These are phyloP conservation scores for Neocucurbitaria cava DNA, from an alignment of 2,329 filamentous ascomycete species.

Conservation along the genomic window DNA sequence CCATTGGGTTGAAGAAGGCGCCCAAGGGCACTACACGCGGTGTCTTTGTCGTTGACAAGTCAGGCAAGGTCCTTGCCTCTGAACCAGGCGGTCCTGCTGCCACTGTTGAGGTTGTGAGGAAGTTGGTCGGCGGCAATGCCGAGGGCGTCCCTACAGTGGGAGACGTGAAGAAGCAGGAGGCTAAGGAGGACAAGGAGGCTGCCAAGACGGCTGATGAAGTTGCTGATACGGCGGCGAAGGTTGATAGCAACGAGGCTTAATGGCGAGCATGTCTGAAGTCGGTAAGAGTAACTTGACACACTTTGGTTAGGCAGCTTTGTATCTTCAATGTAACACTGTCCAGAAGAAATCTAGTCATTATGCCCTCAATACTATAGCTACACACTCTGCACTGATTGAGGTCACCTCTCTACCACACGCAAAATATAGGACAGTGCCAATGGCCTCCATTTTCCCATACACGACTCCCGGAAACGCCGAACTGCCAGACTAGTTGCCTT, in stretches of 20 bases:
- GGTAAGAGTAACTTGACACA: too few relatives aligned
- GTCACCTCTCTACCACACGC: too few relatives aligned
- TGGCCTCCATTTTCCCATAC: too few relatives aligned
- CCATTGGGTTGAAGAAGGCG: slow-evolving; percentile 88
- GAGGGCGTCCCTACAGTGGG: slow-evolving; percentile 31
- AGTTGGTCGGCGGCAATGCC: slow-evolving; percentile 58
- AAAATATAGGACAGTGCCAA: too few relatives aligned
- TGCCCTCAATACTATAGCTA: too few relatives aligned
- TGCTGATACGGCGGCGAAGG: slow-evolving; percentile 54
- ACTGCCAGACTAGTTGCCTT: too few relatives aligned
- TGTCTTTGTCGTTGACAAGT: slow-evolving; percentile 85
- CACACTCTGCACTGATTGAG: too few relatives aligned
- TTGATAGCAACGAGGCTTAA: slow-evolving; percentile 37
- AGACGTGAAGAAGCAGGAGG: slow-evolving; percentile 46
- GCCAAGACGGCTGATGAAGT: slow-evolving; percentile 54
- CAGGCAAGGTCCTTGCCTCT: slow-evolving; percentile 77
- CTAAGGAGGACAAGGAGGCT: slow-evolving; percentile 42
- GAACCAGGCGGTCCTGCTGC: slow-evolving; percentile 78
- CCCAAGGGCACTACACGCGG: slow-evolving; percentile 83
- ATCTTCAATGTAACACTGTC: background rate
- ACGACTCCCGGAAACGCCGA: too few relatives aligned
- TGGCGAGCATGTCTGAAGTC: background rate
- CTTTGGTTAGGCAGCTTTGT: background rate
- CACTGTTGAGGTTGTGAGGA: slow-evolving; percentile 79
- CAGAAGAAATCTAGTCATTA: background rate